Conservation (phyloP, 257 asterid genomes). For the Solanum ossicruentum region DNA sequence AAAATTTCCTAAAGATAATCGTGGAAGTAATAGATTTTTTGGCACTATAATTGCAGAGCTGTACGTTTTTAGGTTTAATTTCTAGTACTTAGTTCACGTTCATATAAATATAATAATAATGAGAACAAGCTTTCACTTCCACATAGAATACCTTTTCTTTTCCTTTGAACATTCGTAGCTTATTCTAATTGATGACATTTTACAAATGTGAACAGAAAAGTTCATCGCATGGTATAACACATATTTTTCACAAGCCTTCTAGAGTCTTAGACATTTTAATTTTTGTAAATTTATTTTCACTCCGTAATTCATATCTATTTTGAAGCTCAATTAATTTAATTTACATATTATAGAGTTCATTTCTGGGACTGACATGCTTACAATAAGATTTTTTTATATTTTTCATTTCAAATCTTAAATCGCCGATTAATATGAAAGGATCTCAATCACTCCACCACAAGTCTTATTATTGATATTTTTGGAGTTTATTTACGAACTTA, state of each 20-base stretch:
- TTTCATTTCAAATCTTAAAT: too few relatives aligned
- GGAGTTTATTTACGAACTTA: background rate
- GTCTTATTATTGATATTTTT: background rate
- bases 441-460: too few relatives aligned
- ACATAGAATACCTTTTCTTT: background rate
- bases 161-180: background rate
- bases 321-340: background rate
- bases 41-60: too few relatives aligned
- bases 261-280: background rate
- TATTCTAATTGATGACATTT: background rate
- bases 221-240: background rate
- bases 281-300: too few relatives aligned
- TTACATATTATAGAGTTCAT: too few relatives aligned
- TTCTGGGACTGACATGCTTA: too few relatives aligned
- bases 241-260: background rate
- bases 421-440: background rate
- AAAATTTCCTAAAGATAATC: too few relatives aligned
- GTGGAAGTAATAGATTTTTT: too few relatives aligned
- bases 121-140: background rate
- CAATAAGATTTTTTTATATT: too few relatives aligned
- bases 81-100: background rate
- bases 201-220: background rate
- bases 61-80: too few relatives aligned
- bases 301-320: accelerated
- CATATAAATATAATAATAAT: background rate